Percentiles rank a stretch among this genome's conserved stretches.
Conservation (phyloP, 208 protist species). For the Trypanosoma melophagium region DNA sequence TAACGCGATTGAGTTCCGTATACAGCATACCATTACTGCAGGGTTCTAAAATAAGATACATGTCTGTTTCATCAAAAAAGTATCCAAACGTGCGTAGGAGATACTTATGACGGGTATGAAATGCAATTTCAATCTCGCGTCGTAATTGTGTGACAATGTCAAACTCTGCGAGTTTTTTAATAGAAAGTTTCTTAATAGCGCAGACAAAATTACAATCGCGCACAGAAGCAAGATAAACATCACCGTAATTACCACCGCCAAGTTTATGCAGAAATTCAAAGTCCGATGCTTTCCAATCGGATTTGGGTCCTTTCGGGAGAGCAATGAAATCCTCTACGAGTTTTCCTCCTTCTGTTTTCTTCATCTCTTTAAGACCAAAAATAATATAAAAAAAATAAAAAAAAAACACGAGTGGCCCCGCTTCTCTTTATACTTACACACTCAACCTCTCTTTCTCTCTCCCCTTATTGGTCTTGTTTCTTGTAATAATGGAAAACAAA, state of each 20-base stretch:
- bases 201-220: conserved; percentile 97
- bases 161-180: conserved; percentile 94
- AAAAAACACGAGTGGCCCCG: no score
- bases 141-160: conserved; percentile 97
- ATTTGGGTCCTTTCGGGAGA: conserved; percentile 56
- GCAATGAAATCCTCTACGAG: conserved; percentile 76
- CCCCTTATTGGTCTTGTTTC: no score
- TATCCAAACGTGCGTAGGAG: conserved; percentile 97
- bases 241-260: conserved; percentile 97
- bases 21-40: conserved; percentile 98
- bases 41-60: conserved; percentile 99
- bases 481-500: no score
- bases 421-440: no score
- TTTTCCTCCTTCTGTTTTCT: conserved; percentile 29
- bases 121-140: conserved; percentile 99
- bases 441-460: no score
- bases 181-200: conserved; percentile 96
- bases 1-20: conserved; percentile 93
- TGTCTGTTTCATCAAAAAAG: conserved; percentile 96
- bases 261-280: conserved; percentile 95
- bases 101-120: conserved; percentile 97
- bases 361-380: background rate
- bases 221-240: conserved; percentile 98
- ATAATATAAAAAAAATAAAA: no score
- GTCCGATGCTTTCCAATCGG: conserved; percentile 86